Percentiles rank a stretch among this genome's conserved stretches.
phyloP scores from a whole-genome alignment of 306 rosid genomes.

The Abrus precatorius region DNA sequence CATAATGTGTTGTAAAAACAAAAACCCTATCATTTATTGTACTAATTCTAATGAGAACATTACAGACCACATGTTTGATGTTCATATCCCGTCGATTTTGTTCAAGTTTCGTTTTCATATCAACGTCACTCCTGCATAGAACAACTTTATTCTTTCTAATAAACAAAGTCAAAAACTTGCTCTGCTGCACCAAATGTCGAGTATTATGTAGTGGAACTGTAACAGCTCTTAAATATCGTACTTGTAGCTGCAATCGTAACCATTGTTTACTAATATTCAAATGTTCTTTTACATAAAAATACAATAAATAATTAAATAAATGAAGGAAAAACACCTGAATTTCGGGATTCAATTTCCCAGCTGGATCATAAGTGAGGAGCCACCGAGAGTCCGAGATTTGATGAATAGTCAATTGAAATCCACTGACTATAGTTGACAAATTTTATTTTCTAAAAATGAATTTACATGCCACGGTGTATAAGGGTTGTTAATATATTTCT shows the following conservation, averaged over 20 bases:
- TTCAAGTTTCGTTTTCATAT: conserved; percentile 41
- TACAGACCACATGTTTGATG: background rate
- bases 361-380: background rate
- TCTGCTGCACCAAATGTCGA: too few species aligned
- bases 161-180: conserved; percentile 1
- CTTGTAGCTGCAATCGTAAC: too few species aligned
- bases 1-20: too few species aligned
- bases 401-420: conserved; percentile 16
- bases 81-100: background rate
- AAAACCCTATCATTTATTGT: too few species aligned
- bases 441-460: too few species aligned
- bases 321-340: background rate
- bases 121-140: conserved; percentile 12
- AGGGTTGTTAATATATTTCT: background rate
- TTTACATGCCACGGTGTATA: background rate
- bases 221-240: too few species aligned
- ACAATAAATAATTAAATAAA: background rate
- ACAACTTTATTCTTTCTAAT: conserved; percentile 21
- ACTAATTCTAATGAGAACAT: background rate
- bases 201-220: too few species aligned
- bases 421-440: background rate
- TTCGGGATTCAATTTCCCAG: background rate
- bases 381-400: background rate
- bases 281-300: background rate
- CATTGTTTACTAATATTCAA: background rate